Percentiles rank a stretch among this genome's conserved stretches.
Conservation (phyloP, 148 eudicot species). For the Chenopodium formosanum region DNA sequence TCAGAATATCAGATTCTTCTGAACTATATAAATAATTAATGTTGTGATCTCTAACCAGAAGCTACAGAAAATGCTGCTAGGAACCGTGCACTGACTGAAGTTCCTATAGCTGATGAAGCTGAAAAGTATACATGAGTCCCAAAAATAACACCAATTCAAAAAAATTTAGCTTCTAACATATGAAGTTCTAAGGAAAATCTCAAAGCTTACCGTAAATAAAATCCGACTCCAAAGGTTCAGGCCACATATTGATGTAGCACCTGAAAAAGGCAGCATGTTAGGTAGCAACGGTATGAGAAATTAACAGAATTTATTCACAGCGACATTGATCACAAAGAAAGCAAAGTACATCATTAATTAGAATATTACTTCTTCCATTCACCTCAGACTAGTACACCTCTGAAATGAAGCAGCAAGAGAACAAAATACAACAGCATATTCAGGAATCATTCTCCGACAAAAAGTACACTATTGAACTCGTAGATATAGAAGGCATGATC, state of each 20-base stretch:
- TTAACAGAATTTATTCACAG: background rate
- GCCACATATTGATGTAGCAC: slow-evolving; percentile 80
- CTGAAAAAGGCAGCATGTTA: slow-evolving; percentile 31
- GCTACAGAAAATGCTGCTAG: slow-evolving; percentile 88
- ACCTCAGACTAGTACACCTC: no score
- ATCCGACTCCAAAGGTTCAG: slow-evolving; percentile 79
- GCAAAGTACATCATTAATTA: background rate
- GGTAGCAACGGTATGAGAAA: background rate
- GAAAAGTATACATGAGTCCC: slow-evolving; percentile 1
- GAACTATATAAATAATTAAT: slow-evolving; percentile 44
- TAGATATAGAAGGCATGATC: background rate
- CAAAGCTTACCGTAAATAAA: slow-evolving; percentile 62
- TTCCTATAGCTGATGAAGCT: slow-evolving; percentile 90
- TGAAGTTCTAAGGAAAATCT: background rate
- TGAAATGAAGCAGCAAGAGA: no score
- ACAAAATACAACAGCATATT: slow-evolving; percentile 57
- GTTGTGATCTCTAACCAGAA: slow-evolving; percentile 61
- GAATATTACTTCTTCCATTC: slow-evolving; percentile 53
- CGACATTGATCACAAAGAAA: background rate
- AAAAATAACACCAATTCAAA: no score
- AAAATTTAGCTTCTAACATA: background rate
- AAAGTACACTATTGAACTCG: no score
- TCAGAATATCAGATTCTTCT: slow-evolving; percentile 91
- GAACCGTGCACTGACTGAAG: slow-evolving; percentile 65
- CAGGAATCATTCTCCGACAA: slow-evolving; percentile 42